phyloP scores from a whole-genome alignment of 139 green algal genomes.

The Volvox reticuliferus region DNA sequence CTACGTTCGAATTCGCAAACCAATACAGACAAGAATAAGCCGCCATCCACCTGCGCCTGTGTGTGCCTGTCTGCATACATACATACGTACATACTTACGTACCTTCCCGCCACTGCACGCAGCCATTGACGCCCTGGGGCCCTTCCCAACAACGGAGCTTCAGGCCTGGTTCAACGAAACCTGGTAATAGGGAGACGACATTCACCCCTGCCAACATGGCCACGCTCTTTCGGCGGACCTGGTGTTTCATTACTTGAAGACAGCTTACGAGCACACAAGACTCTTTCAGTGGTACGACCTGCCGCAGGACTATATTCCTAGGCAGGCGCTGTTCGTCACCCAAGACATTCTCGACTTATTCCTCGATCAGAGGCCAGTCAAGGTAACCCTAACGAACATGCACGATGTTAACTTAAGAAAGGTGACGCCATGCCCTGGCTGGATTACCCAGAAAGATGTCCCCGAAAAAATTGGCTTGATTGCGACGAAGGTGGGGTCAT shows the following conservation, averaged over 20 bases:
- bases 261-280: too few relatives aligned
- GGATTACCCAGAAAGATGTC: neutral
- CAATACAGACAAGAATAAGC: neutral
- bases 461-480: neutral
- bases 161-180: slow-evolving; percentile 1
- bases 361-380: neutral
- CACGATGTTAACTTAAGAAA: too few relatives aligned
- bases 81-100: neutral
- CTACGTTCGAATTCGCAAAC: neutral
- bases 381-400: neutral
- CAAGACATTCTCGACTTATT: neutral
- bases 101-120: neutral
- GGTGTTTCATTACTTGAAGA: too few relatives aligned
- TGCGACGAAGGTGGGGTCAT: neutral
- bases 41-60: neutral
- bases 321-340: neutral
- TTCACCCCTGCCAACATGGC: neutral
- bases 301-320: too few relatives aligned
- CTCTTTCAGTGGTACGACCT: too few relatives aligned
- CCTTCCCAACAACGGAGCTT: neutral
- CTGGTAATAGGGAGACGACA: neutral
- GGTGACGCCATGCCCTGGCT: neutral
- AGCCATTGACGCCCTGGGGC: neutral
- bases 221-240: neutral
- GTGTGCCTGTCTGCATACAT: neutral